phyloP scores from a whole-genome alignment of 2,329 filamentous ascomycete species.

The Rutstroemia sp. region DNA sequence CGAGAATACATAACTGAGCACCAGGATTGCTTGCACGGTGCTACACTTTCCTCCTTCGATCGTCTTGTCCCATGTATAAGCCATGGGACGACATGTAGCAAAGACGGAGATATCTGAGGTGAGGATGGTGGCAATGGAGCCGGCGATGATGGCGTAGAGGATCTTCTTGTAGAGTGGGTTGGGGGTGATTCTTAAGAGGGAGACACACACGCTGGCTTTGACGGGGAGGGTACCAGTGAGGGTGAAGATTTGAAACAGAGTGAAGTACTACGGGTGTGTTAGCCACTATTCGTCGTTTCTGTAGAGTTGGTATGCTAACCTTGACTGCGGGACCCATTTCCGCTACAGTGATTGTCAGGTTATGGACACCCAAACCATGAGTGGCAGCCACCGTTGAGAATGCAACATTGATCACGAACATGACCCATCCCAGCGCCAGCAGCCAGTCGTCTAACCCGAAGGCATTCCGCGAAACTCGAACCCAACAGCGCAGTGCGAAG shows the following conservation, averaged over 20 bases:
- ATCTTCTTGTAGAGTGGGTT: slow-evolving; percentile 1
- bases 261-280: not conserved
- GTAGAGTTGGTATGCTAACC: not conserved
- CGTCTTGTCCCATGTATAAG: slow-evolving; percentile 2
- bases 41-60: slow-evolving; percentile 1
- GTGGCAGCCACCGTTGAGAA: not conserved
- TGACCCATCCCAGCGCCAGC: slow-evolving; percentile 1
- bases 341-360: not conserved
- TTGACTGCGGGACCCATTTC: slow-evolving; percentile 4
- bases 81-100: slow-evolving; percentile 3
- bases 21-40: slow-evolving; percentile 2
- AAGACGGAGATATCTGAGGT: not conserved
- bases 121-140: not conserved
- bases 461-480: not conserved
- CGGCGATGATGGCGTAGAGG: not conserved
- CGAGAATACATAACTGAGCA: not conserved
- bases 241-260: not conserved
- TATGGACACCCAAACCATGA: slow-evolving; percentile 1
- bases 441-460: slow-evolving; percentile 5
- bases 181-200: slow-evolving; percentile 3
- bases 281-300: not conserved
- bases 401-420: not conserved
- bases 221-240: slow-evolving; percentile 4
- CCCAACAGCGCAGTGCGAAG: not conserved
- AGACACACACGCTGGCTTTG: slow-evolving; percentile 3